These are phyloP conservation scores for Xylaria intraflava DNA, from an alignment of 495 filamentous ascomycete species.

Conservation along the genomic window DNA sequence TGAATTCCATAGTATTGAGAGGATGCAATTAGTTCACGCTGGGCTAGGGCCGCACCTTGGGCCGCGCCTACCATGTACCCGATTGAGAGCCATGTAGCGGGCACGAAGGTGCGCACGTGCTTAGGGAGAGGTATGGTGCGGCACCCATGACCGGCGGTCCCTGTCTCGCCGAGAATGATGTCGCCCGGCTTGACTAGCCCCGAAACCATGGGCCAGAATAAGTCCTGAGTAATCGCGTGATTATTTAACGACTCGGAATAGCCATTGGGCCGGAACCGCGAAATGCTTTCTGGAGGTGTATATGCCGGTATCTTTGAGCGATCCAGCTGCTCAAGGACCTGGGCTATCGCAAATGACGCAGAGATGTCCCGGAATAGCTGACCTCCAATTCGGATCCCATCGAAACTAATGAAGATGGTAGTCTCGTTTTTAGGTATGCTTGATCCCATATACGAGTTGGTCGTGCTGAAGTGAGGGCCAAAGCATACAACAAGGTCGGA, in stretches of 20 bases:
- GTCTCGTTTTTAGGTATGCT: constrained; percentile 20
- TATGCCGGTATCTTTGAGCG: not conserved
- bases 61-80: constrained; percentile 65
- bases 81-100: constrained; percentile 72
- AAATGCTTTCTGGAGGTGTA: not conserved
- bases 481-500: constrained; percentile 69
- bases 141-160: constrained; percentile 71
- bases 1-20: constrained; percentile 5
- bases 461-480: constrained; percentile 41
- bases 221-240: constrained; percentile 58
- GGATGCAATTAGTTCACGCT: constrained; percentile 42
- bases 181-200: constrained; percentile 62
- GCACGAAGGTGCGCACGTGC: constrained; percentile 58
- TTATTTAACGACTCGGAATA: constrained; percentile 2
- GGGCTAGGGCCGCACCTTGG: constrained; percentile 59
- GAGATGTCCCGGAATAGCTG: constrained; percentile 9
- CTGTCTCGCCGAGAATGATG: constrained; percentile 69
- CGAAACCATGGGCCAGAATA: constrained; percentile 67
- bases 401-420: constrained; percentile 3
- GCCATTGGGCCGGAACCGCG: not conserved
- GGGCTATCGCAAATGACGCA: not conserved
- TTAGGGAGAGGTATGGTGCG: constrained; percentile 65
- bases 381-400: constrained; percentile 5
- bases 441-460: constrained; percentile 32
- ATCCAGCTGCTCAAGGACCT: constrained; percentile 5